phyloP scores from a whole-genome alignment of 495 filamentous ascomycete species.

The Tuber borchii region DNA sequence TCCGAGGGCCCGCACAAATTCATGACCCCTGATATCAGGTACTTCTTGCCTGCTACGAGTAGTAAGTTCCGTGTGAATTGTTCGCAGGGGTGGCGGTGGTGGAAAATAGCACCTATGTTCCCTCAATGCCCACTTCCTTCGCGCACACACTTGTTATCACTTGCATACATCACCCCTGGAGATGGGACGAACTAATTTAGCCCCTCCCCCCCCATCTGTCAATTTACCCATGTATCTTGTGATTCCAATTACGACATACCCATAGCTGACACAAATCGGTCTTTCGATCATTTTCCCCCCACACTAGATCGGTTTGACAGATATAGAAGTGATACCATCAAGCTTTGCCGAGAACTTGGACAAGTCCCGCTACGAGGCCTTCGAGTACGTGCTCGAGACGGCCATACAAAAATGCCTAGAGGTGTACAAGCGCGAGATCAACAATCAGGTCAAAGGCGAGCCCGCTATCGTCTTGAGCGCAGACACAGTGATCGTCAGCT shows the following conservation, averaged over 20 bases:
- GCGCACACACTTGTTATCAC: not conserved
- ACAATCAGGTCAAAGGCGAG: slow-evolving; percentile 54
- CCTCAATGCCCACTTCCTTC: not conserved
- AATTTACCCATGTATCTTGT: not conserved
- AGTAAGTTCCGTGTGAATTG: not conserved
- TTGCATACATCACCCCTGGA: not conserved
- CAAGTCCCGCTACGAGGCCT: slow-evolving; percentile 65
- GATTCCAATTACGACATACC: slow-evolving; percentile 8
- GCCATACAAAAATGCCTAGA: slow-evolving; percentile 71
- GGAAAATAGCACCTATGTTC: not conserved
- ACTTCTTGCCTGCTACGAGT: no score
- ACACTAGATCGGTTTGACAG: slow-evolving; percentile 42
- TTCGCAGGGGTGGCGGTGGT: not conserved
- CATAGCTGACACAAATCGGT: slow-evolving; percentile 8
- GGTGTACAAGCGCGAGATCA: slow-evolving; percentile 64
- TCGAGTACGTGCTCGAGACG: slow-evolving; percentile 85
- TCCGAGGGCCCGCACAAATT: no score
- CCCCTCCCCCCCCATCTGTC: not conserved
- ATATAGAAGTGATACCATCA: slow-evolving; percentile 76
- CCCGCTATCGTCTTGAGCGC: slow-evolving; percentile 82
- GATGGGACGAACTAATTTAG: not conserved
- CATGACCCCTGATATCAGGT: no score
- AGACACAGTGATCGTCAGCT: slow-evolving; percentile 80
- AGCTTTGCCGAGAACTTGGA: slow-evolving; percentile 72
- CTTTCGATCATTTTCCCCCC: not conserved